phyloP scores from a whole-genome alignment of 345 rosid genomes.

The Eucalyptus cloeziana region DNA sequence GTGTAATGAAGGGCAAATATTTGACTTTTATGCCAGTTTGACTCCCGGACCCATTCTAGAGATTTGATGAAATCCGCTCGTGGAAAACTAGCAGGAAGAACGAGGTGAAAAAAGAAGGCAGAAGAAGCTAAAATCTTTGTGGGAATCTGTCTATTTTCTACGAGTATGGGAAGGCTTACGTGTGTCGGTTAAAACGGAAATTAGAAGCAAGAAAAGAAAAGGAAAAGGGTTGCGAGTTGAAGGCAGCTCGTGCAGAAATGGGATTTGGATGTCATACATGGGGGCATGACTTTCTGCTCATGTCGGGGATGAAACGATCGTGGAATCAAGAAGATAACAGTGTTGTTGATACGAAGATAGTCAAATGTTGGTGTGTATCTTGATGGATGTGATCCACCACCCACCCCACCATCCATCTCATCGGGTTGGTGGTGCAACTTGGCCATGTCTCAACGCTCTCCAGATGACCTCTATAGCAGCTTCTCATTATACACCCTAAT shows the following conservation, averaged over 20 bases:
- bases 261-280: background rate
- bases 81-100: background rate
- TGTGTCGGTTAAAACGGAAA: background rate
- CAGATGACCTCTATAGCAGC: background rate
- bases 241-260: background rate
- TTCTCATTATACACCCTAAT: background rate
- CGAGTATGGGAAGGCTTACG: background rate
- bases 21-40: background rate
- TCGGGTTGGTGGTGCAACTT: background rate
- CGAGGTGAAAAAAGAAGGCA: background rate
- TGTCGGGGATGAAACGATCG: background rate
- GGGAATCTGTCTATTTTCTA: background rate
- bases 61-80: background rate
- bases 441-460: background rate
- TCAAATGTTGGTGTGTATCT: background rate
- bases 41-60: background rate
- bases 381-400: background rate
- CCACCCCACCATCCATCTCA: background rate
- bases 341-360: background rate
- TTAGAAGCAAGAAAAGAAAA: background rate
- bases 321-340: background rate
- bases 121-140: background rate
- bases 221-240: background rate
- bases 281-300: background rate
- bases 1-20: background rate